Evolutionary conservation across 1,284 basidiomycete genomes (phyloP), one percentile per base, ranked within the genome.

Genomic region (Spongiforma sp.): DNA sequence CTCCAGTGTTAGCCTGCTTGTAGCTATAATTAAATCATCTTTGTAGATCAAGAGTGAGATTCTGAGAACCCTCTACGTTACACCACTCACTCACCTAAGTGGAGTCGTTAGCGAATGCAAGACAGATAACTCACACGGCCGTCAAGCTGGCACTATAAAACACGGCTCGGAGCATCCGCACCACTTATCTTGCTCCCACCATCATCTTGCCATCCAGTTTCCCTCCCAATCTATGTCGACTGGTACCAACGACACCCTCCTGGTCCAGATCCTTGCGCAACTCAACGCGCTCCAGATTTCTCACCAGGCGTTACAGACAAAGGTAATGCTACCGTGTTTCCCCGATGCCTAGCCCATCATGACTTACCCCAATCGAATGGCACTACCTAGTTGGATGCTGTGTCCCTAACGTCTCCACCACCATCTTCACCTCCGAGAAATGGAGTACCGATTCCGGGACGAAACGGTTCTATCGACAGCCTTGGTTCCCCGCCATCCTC

Each of bases 281-380:
- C 84, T 94, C 62, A 82, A 90, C 70, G 79, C 85, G 7, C 80
- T 94, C 69, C 89, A 91, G 75, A 77, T 89, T 61, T 86, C 86
- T 58, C 91, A 93, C 74, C 89, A 93, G 77, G 82, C 86, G 0
- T 79, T 93, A 65, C 87, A 92, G 69, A 87, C 89, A 32, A 91
- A 93, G 83, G 91, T 90, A 68, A 50, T 4, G 41, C 36, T 19
- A 33, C 61, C 41, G 26, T 58, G 30, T 48, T 46, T 58, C 55
- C 9, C 59, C 41, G 54, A 41, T 26, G 48, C 60, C 30, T 64
- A 62, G 48, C n/a, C 34, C 32, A 19, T 15, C 41, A n/a, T 41
- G n/a, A 53, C 65, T 65, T 36, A 67, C 32, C 48, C 19, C 24
- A 24, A 54, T 43, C 39, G 57, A 43, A 32, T 36, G 21, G 21